Base-by-base conservation (phyloP, 139 green algal genomes). In the Eudorina sp. region DNA sequence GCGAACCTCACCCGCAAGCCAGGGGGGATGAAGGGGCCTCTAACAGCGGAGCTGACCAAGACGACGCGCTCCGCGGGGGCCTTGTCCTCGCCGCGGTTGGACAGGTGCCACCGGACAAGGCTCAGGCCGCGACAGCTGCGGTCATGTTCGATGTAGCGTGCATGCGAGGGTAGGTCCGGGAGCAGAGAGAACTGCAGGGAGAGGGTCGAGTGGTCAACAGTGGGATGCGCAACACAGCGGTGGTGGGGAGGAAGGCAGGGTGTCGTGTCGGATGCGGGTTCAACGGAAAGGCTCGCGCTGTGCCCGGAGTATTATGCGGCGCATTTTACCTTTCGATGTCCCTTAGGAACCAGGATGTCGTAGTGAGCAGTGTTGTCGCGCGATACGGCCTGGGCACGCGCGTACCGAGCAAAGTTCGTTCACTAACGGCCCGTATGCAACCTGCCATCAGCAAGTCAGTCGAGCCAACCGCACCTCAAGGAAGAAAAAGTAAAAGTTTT, bases 1-100 rank as follows among this genome's bases (percentile, higher is more conserved):
- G 3, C 3, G 3, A 3, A 38, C 64, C 58, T 31, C 9, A 86
- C 80, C 62, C 60, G 41, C 45, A 86, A n/a, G 14, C 80, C 60
- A 8, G 80, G 80, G 2, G 80, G 80, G 3, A 86, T 64, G 80
- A 86, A 86, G 29, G 80, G 80, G 5, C 80, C 80, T 1, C 80
- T 41, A 5, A 86, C 80, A 11, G 80, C 60, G 16, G 80, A 86
- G 41, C 53, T 86, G 60, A 55, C 5, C 43, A 86, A 60, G 6
- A 77, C 80, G 21, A 77, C 2, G 29, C n/a, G 41, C 0, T 46
- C 41, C 16, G 19, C 19, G 6, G 27, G 7, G 51, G 0, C 34
- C 6, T 48, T 51, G 19, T 38, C 18, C 21, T 31, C 27, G n/a
- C 31, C 5, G 2, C 45, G 34, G 23, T 36, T 55, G 34, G 18